phyloP scores from a whole-genome alignment of 225 moss, liverwort and hornwort genomes.

The Neckera pumila region DNA sequence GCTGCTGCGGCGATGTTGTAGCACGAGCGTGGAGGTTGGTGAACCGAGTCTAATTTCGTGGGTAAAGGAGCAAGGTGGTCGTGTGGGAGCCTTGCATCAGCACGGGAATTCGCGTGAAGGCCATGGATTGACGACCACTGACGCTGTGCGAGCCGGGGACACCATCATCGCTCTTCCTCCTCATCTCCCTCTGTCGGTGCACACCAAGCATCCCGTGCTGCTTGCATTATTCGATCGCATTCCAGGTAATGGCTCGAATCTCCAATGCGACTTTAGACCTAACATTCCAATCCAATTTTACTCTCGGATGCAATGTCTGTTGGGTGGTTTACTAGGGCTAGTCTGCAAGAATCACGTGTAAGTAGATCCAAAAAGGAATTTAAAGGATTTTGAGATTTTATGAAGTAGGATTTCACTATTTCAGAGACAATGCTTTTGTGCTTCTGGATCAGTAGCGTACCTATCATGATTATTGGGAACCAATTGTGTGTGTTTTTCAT shows the following conservation, averaged over 20 bases:
- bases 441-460: background rate
- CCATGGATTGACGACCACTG: constrained; percentile 24
- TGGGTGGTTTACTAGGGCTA: background rate
- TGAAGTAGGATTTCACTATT: background rate
- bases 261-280: background rate
- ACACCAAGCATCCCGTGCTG: constrained; percentile 16
- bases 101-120: constrained; percentile 5
- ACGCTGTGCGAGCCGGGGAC: constrained; percentile 23
- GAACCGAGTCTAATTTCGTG: constrained; percentile 26
- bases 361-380: background rate
- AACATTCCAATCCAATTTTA: background rate
- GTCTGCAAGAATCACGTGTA: background rate
- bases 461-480: background rate
- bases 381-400: no score
- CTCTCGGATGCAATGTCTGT: background rate
- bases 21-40: background rate
- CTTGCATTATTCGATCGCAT: constrained; percentile 27
- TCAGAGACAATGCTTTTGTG: background rate
- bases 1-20: constrained; percentile 17
- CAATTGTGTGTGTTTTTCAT: background rate
- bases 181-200: constrained; percentile 36
- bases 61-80: constrained; percentile 51
- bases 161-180: constrained; percentile 44
- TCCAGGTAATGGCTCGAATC: constrained; percentile 16
- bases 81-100: constrained; percentile 25